phyloP scores from a whole-genome alignment of 805 yeast species.

The Tetrapisispora taiwanensis region DNA sequence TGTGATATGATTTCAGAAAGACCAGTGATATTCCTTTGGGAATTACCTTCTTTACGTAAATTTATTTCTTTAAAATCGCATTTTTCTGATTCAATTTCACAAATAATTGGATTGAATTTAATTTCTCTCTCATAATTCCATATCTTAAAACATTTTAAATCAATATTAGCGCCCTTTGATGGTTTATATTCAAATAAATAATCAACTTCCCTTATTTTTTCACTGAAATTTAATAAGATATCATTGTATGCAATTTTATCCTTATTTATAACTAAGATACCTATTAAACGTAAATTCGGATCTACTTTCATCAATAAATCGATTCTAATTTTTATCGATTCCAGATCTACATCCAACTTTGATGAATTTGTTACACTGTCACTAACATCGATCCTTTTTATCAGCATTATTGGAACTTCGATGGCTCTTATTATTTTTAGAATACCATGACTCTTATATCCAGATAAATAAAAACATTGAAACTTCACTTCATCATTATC shows the following conservation, averaged over 20 bases:
- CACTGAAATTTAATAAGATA: neutral
- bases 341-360: constrained; percentile 1
- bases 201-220: neutral
- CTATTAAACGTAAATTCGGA: neutral
- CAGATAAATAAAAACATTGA: constrained; percentile 12
- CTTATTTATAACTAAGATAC: constrained; percentile 7
- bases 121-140: neutral
- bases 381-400: too few species aligned
- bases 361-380: too few species aligned
- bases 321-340: neutral
- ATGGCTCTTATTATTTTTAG: constrained; percentile 3
- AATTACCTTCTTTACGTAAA: neutral
- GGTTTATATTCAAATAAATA: constrained; percentile 11
- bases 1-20: neutral
- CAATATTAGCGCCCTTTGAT: neutral
- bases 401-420: constrained; percentile 6
- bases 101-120: neutral
- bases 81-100: neutral
- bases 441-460: neutral
- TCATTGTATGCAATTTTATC: constrained; percentile 6
- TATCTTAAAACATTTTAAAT: neutral
- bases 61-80: neutral
- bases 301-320: neutral
- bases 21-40: too few species aligned
- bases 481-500: too few species aligned